Evolutionary conservation across 352 stramenopile species (phyloP).

Genomic region (Phytophthora melonis): DNA sequence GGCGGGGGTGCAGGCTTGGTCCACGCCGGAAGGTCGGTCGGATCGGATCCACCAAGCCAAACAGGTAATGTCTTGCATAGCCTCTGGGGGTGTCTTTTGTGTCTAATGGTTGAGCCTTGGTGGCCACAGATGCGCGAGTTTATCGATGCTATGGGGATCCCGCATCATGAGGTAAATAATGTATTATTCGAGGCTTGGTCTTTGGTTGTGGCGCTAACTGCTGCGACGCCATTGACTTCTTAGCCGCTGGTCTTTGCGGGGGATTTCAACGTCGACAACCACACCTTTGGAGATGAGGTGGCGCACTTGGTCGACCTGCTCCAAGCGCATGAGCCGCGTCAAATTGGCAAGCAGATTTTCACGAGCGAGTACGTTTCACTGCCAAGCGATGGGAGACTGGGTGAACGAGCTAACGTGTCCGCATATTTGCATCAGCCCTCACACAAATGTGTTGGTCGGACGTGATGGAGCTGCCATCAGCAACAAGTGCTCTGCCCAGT

Average conservation of each 20-base stretch:
- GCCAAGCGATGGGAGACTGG: not conserved
- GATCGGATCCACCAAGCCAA: conserved; percentile 76
- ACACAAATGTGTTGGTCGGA: conserved; percentile 81
- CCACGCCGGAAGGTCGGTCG: conserved; percentile 60
- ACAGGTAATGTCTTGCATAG: conserved; percentile 46
- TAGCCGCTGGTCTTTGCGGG: conserved; percentile 83
- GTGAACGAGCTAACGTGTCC: not conserved
- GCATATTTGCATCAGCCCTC: conserved; percentile 49
- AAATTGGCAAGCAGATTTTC: conserved; percentile 66
- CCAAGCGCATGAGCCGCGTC: conserved; percentile 50
- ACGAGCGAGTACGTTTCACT: conserved; percentile 77
- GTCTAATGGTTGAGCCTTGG: not conserved
- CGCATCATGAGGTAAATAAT: conserved; percentile 75
- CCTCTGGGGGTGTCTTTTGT: not conserved
- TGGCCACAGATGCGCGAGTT: conserved; percentile 62
- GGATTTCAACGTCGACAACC: conserved; percentile 89
- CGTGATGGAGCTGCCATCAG: conserved; percentile 79
- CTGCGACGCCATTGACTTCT: not conserved
- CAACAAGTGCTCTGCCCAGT: conserved; percentile 76
- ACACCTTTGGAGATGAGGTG: conserved; percentile 79
- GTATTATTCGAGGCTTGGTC: too few relatives aligned
- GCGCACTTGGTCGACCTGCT: conserved; percentile 68
- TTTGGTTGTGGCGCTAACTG: not conserved
- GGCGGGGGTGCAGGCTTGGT: conserved; percentile 65
- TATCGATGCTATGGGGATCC: conserved; percentile 69